phyloP scores from a whole-genome alignment of 306 rosid species.

The Lagenaria siceraria region DNA sequence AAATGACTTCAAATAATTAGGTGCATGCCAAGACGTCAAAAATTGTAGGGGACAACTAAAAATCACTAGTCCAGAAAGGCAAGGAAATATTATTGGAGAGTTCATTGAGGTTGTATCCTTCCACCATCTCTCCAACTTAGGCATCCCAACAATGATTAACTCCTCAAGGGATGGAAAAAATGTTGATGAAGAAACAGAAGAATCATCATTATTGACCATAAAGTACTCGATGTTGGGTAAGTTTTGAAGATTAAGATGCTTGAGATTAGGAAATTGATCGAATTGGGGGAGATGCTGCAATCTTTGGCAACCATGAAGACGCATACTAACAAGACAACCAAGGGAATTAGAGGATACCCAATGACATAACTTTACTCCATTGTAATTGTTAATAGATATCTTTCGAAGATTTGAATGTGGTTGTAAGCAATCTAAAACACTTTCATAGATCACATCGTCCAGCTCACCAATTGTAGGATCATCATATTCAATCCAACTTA shows the following conservation, averaged over 20 bases:
- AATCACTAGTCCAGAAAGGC: neutral
- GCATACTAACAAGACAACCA: neutral
- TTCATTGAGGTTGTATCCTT: too few species aligned
- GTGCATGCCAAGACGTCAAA: neutral
- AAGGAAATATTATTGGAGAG: neutral
- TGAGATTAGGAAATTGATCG: neutral
- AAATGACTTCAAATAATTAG: neutral
- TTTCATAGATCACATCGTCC: neutral
- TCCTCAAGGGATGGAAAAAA: neutral
- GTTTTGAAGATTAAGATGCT: accelerated
- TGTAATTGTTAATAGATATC: accelerated
- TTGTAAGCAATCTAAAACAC: neutral
- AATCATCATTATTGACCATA: neutral
- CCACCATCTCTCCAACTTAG: neutral
- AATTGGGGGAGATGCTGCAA: neutral
- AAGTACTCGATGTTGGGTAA: neutral
- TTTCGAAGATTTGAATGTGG: neutral
- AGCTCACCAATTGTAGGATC: neutral
- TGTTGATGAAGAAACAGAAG: too few species aligned
- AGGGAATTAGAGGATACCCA: neutral
- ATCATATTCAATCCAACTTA: accelerated
- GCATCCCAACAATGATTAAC: accelerated
- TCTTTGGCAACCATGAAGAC: neutral
- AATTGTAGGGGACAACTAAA: neutral
- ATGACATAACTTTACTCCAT: neutral